These are phyloP conservation scores for Psilocybe azurescens DNA, from an alignment of 768 basidiomycete genomes.

Conservation along the genomic window DNA sequence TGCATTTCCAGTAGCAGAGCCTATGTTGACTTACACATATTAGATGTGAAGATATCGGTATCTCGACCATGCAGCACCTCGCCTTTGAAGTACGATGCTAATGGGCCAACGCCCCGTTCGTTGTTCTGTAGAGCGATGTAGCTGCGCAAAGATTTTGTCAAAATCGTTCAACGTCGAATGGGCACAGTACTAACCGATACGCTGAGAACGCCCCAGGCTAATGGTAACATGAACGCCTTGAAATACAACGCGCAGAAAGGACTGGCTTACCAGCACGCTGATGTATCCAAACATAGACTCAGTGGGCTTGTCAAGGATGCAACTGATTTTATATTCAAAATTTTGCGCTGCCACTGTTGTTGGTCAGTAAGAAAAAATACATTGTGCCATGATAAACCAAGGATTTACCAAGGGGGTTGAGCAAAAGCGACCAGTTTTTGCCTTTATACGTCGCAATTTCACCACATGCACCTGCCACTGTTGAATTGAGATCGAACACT, in stretches of 20 bases:
- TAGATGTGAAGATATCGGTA: conserved; percentile 93
- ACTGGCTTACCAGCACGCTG: conserved; percentile 73
- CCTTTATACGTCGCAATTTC: conserved; percentile 95
- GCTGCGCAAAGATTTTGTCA: conserved; percentile 33
- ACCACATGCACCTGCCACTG: conserved; percentile 96
- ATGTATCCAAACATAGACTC: conserved; percentile 96
- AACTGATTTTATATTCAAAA: conserved; percentile 93
- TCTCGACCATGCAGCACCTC: conserved; percentile 85
- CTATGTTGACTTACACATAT: conserved; percentile 77
- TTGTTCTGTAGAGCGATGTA: conserved; percentile 93
- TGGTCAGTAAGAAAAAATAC: not conserved
- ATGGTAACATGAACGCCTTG: not conserved
- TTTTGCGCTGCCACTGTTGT: conserved; percentile 87
- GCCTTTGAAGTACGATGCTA: conserved; percentile 97
- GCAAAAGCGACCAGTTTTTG: conserved; percentile 76
- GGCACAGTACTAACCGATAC: conserved; percentile 54
- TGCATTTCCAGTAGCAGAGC: not conserved
- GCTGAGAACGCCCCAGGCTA: conserved; percentile 96
- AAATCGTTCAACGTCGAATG: not conserved
- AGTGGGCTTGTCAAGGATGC: conserved; percentile 89
- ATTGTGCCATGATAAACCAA: not conserved
- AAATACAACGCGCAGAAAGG: too few relatives aligned
- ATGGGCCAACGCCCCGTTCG: conserved; percentile 78
- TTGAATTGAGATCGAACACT: conserved; percentile 89
- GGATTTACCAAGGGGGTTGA: conserved; percentile 81